Conservation (phyloP, 805 yeast genomes). For the Candida michaelii region DNA sequence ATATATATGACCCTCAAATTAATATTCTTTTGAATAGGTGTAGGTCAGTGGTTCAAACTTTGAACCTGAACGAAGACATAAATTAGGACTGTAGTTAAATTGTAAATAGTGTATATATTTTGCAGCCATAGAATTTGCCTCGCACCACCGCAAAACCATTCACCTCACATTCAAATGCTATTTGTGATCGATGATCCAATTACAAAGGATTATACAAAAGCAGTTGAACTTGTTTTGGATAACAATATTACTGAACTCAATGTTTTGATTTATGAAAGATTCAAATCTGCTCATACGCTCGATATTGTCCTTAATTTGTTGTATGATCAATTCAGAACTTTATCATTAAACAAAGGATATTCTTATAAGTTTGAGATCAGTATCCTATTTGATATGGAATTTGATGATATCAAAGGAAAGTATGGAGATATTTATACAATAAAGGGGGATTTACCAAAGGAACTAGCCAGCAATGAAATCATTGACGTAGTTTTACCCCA, state of each 20-base stretch:
- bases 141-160: background rate
- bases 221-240: slow-evolving; percentile 6
- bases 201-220: slow-evolving; percentile 10
- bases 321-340: slow-evolving; percentile 28
- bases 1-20: background rate
- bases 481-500: slow-evolving; percentile 1
- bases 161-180: slow-evolving; percentile 11
- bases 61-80: background rate
- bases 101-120: background rate
- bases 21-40: background rate
- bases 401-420: background rate
- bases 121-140: background rate
- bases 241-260: slow-evolving; percentile 16
- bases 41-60: background rate
- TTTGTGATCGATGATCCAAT: slow-evolving; percentile 12
- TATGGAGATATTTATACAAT: background rate
- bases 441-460: background rate
- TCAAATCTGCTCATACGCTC: slow-evolving; percentile 24
- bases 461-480: background rate
- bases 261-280: slow-evolving; percentile 22
- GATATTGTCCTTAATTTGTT: slow-evolving; percentile 27
- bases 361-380: slow-evolving; percentile 29
- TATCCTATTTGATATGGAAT: slow-evolving; percentile 25
- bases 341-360: slow-evolving; percentile 19
- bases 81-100: too few species aligned